Conservation (phyloP, 139 green algal species). For the Chlorokybus atmophyticus region DNA sequence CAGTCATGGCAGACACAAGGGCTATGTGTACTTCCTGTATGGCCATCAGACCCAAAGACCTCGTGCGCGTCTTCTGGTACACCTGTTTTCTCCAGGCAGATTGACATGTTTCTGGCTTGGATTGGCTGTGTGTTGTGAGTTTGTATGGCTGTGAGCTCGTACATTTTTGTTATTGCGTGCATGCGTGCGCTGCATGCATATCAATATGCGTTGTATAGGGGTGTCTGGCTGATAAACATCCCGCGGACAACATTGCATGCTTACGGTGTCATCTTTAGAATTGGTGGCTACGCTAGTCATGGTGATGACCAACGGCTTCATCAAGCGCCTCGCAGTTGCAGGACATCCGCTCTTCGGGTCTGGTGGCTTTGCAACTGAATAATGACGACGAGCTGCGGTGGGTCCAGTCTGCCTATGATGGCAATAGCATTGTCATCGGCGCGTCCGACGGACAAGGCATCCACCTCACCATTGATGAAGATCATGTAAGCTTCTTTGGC, state of each 20-base stretch:
- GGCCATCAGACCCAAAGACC: conserved; percentile 50
- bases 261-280: conserved; percentile 35
- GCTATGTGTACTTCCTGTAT: conserved; percentile 39
- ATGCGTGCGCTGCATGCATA: too few species aligned
- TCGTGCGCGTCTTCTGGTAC: conserved; percentile 1
- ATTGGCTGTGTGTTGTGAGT: too few species aligned
- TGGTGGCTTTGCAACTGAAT: conserved; percentile 36
- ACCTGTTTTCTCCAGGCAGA: conserved; percentile 1
- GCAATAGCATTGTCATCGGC: background rate
- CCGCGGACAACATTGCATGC: conserved; percentile 29
- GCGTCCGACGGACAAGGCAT: conserved; percentile 15
- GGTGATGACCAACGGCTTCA: conserved; percentile 37
- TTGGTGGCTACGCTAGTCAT: conserved; percentile 38
- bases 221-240: conserved; percentile 51
- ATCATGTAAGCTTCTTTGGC: background rate
- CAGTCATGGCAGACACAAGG: conserved; percentile 26
- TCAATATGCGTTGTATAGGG: too few species aligned
- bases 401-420: background rate
- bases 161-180: too few species aligned
- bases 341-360: conserved; percentile 14
- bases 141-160: too few species aligned
- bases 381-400: conserved; percentile 2
- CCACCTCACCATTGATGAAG: conserved; percentile 3
- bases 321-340: conserved; percentile 50
- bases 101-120: too few species aligned